Evolutionary conservation across 495 filamentous ascomycete species (phyloP).

Genomic region (Astrothelium subdiscretum): DNA sequence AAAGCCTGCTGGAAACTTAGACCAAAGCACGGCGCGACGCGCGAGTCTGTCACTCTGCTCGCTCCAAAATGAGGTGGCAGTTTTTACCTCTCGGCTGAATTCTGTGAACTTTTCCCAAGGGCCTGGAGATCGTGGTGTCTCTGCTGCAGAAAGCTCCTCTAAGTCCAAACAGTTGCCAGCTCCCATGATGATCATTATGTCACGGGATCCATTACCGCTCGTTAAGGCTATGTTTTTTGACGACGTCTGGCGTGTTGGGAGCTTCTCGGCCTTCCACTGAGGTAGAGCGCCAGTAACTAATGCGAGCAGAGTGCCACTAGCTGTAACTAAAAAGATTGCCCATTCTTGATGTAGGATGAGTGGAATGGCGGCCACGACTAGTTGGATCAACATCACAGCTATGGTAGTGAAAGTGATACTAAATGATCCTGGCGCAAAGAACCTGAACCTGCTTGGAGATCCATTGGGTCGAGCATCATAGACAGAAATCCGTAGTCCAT

Average conservation of each 20-base stretch:
- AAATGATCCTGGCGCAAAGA: not conserved
- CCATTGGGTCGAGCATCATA: not conserved
- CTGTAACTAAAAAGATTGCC: constrained; percentile 4
- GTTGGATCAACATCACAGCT: not conserved
- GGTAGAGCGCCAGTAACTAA: constrained; percentile 25
- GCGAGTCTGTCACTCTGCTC: not conserved
- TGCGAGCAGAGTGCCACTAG: not conserved
- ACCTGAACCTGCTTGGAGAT: not conserved
- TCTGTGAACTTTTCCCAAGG: not conserved
- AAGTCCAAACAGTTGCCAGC: not conserved
- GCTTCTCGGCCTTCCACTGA: constrained; percentile 16
- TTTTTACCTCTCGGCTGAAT: not conserved
- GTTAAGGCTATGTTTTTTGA: constrained; percentile 4
- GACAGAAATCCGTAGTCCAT: not conserved
- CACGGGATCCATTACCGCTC: constrained; percentile 4
- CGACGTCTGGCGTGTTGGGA: not conserved
- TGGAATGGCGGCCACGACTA: not conserved
- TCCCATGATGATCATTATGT: constrained; percentile 4
- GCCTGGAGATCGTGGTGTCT: not conserved
- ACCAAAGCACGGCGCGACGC: not conserved
- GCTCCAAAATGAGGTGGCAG: not conserved
- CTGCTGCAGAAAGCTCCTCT: constrained; percentile 4
- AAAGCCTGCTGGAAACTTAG: not conserved
- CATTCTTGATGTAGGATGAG: not conserved
- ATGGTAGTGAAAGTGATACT: not conserved